phyloP scores from a whole-genome alignment of 352 stramenopile genomes.

The Pythium utonaiense region DNA sequence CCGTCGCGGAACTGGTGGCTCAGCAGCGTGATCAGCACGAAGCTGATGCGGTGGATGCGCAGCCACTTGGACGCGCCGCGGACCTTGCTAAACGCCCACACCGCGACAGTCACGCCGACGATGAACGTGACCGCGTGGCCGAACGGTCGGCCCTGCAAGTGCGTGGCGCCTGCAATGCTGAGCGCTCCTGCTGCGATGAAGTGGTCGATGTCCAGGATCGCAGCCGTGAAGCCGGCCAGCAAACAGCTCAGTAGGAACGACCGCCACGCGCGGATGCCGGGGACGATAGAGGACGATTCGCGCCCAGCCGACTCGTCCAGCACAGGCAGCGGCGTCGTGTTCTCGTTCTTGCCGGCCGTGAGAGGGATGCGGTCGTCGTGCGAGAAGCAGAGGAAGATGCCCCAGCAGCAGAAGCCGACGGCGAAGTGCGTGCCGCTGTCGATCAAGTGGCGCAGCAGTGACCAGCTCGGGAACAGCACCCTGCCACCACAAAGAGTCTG shows the following conservation, averaged over 20 bases:
- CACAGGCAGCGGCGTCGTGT: constrained; percentile 14
- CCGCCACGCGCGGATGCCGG: constrained; percentile 18
- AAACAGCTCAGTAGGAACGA: constrained; percentile 40
- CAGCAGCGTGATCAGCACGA: constrained; percentile 52
- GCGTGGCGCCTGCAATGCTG: constrained; percentile 51
- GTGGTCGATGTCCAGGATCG: constrained; percentile 65
- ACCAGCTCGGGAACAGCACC: constrained; percentile 23
- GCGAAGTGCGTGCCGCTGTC: constrained; percentile 54
- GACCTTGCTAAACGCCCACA: constrained; percentile 24
- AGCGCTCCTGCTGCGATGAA: constrained; percentile 63
- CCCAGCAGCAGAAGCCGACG: constrained; percentile 57
- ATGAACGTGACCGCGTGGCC: constrained; percentile 69
- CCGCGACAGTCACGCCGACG: constrained; percentile 33
- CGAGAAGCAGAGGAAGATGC: constrained; percentile 48
- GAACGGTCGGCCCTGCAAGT: constrained; percentile 57
- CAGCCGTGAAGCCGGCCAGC: constrained; percentile 34
- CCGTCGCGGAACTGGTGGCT: constrained; percentile 71
- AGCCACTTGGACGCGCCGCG: constrained; percentile 20
- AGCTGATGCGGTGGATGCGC: constrained; percentile 37
- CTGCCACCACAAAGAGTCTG: background rate
- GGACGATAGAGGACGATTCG: constrained; percentile 2
- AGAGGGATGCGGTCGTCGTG: constrained; percentile 21
- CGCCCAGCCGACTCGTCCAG: constrained; percentile 15
- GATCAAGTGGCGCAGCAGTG: constrained; percentile 53
- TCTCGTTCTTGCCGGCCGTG: background rate